A percentile compares a stretch with the other conserved stretches of the same genome.
phyloP scores from a whole-genome alignment of 2,329 filamentous ascomycete genomes.

The Pseudodiploospora longispora region DNA sequence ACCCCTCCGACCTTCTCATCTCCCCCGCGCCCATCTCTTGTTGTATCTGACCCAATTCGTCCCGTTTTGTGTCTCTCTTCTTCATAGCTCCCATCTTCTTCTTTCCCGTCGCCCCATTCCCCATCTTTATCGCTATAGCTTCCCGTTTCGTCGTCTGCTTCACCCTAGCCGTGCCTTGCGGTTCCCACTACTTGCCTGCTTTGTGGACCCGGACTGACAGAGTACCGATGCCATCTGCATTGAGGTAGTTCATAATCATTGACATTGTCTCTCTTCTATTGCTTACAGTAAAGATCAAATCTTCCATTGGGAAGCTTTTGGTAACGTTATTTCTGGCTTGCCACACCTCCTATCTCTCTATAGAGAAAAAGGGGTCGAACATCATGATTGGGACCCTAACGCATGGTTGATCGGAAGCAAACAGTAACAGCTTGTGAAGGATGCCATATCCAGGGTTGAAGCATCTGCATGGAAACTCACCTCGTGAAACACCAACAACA shows the following conservation, averaged over 20 bases:
- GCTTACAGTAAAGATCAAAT: neutral
- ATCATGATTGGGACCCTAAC: too few species aligned
- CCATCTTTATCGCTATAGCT: slow-evolving; percentile 3
- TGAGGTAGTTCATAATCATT: too few species aligned
- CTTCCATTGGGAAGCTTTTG: neutral
- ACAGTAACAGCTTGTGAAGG: slow-evolving; percentile 2
- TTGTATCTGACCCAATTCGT: slow-evolving; percentile 4
- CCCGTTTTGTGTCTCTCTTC: neutral
- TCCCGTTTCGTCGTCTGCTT: neutral
- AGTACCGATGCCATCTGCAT: too few species aligned
- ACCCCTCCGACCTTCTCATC: slow-evolving; percentile 7
- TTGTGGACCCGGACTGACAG: slow-evolving; percentile 5
- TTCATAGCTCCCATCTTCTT: slow-evolving; percentile 4
- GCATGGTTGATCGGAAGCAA: slow-evolving; percentile 2
- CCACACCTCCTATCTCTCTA: too few species aligned
- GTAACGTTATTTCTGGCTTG: neutral
- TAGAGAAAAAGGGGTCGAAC: too few species aligned
- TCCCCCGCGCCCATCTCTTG: slow-evolving; percentile 10
- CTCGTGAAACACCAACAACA: slow-evolving; percentile 1
- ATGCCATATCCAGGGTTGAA: slow-evolving; percentile 1
- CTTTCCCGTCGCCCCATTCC: neutral
- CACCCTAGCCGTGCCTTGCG: slow-evolving; percentile 6
- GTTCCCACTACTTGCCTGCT: slow-evolving; percentile 9
- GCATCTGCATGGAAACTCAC: slow-evolving; percentile 1
- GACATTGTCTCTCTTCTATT: too few species aligned